phyloP scores from a whole-genome alignment of 225 moss, liverwort and hornwort species.

The Physcomitrellopsis africana region DNA sequence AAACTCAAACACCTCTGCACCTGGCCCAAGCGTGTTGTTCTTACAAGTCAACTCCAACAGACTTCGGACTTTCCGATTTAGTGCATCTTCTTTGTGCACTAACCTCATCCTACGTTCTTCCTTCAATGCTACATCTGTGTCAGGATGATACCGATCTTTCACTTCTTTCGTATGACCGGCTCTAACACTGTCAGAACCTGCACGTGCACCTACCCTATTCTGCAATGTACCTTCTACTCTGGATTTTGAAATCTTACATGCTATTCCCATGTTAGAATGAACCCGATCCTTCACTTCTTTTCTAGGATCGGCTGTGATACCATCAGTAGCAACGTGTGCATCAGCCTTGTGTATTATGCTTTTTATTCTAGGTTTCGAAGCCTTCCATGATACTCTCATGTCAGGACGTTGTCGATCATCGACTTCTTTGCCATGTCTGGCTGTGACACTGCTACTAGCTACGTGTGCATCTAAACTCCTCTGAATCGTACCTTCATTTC shows the following conservation, averaged over 20 bases:
- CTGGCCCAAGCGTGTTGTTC: slow-evolving; percentile 52
- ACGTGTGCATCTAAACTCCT: slow-evolving; percentile 42
- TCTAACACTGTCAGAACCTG: no score
- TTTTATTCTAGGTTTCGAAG: background rate
- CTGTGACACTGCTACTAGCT: slow-evolving; percentile 30
- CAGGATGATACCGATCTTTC: no score
- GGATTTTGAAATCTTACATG: no score
- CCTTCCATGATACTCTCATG: slow-evolving; percentile 39
- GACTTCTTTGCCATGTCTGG: slow-evolving; percentile 29
- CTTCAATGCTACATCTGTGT: no score
- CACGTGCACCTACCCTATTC: no score
- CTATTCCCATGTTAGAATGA: no score
- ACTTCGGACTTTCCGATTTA: slow-evolving; percentile 78
- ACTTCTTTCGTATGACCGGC: no score
- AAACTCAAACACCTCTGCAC: slow-evolving; percentile 59
- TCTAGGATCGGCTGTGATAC: no score
- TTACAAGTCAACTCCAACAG: slow-evolving; percentile 76
- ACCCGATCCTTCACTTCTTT: no score
- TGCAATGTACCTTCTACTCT: no score
- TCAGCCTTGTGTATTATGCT: no score
- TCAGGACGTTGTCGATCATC: slow-evolving; percentile 31
- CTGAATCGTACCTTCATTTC: slow-evolving; percentile 36
- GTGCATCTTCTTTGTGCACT: slow-evolving; percentile 49
- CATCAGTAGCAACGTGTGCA: no score
- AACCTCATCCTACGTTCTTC: slow-evolving; percentile 36